Percentiles rank a stretch among this genome's conserved stretches.
Evolutionary conservation across 805 yeast genomes (phyloP).

Genomic region (Nakazawaea sp.): DNA sequence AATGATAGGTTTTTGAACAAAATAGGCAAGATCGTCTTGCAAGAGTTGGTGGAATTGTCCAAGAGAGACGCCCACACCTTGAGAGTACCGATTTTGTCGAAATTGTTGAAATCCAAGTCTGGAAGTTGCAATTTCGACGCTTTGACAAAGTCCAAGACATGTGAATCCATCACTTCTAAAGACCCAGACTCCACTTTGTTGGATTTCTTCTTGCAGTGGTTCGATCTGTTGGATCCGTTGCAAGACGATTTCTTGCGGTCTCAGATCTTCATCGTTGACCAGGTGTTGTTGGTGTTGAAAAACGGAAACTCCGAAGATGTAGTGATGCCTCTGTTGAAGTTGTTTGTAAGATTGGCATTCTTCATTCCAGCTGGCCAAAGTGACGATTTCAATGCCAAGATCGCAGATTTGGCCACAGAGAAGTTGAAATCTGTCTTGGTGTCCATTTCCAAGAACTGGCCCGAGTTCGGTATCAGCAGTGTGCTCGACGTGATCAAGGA

Average conservation of each 20-base stretch:
- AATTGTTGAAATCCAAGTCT: constrained; percentile 33
- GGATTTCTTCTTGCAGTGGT: constrained; percentile 12
- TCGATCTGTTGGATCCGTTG: constrained; percentile 4
- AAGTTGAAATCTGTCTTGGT: constrained; percentile 65
- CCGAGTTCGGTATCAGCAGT: constrained; percentile 14
- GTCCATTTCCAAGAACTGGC: constrained; percentile 5
- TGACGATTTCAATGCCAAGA: constrained; percentile 19
- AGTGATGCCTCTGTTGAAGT: constrained; percentile 1
- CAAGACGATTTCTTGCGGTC: constrained; percentile 1
- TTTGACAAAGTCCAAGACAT: constrained; percentile 65
- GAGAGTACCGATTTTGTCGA: constrained; percentile 18
- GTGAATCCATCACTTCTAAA: constrained; percentile 29
- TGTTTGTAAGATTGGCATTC: constrained; percentile 23
- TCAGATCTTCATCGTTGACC: constrained; percentile 6
- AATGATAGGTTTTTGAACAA: constrained; percentile 59
- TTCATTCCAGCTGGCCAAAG: constrained; percentile 20
- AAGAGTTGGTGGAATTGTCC: constrained; percentile 28
- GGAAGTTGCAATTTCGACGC: constrained; percentile 71
- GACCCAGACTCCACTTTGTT: constrained; percentile 12
- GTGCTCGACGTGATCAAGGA: constrained; percentile 9
- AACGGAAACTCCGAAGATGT: constrained; percentile 16
- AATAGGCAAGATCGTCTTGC: constrained; percentile 49
- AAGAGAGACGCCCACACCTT: constrained; percentile 30
- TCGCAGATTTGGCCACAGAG: constrained; percentile 44
- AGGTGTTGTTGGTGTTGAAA: constrained; percentile 1